phyloP scores from a whole-genome alignment of 2,329 filamentous ascomycete genomes.

The Ascochyta koolunga region DNA sequence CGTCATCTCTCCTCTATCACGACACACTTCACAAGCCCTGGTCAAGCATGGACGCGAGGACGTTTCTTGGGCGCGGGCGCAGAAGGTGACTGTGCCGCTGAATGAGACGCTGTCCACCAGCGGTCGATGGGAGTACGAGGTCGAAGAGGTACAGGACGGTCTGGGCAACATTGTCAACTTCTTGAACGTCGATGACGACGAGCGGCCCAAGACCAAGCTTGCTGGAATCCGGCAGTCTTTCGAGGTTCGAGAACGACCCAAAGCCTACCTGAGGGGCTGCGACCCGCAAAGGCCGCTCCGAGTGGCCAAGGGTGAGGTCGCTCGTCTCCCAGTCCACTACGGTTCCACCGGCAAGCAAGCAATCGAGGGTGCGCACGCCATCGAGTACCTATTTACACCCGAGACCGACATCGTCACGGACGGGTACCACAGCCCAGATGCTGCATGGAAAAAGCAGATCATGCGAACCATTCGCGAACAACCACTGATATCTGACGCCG shows the following conservation, averaged over 20 bases:
- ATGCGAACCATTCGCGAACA: conserved; percentile 68
- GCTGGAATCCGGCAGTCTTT: conserved; percentile 77
- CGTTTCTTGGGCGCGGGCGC: conserved; percentile 78
- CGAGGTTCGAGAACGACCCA: conserved; percentile 84
- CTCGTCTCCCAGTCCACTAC: conserved; percentile 74
- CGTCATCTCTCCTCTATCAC: conserved; percentile 77
- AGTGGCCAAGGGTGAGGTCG: conserved; percentile 75
- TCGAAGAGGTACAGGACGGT: conserved; percentile 91
- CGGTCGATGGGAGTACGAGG: conserved; percentile 85
- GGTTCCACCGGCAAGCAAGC: conserved; percentile 64
- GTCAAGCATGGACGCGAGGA: conserved; percentile 67
- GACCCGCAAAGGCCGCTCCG: conserved; percentile 81
- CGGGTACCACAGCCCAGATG: conserved; percentile 68
- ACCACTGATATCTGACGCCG: conserved; percentile 74
- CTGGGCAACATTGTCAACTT: conserved; percentile 88
- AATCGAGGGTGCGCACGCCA: conserved; percentile 69
- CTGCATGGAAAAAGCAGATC: conserved; percentile 63
- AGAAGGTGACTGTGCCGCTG: conserved; percentile 77
- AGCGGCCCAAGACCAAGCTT: conserved; percentile 61
- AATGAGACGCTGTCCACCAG: conserved; percentile 85
- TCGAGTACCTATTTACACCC: conserved; percentile 84
- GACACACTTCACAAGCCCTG: conserved; percentile 62
- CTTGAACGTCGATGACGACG: conserved; percentile 68
- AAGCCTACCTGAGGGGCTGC: conserved; percentile 73
- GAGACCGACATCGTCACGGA: conserved; percentile 71